Percentiles rank a stretch among this genome's conserved stretches.
Evolutionary conservation across 345 rosid species (phyloP).

Genomic region (Syzygium jambos): DNA sequence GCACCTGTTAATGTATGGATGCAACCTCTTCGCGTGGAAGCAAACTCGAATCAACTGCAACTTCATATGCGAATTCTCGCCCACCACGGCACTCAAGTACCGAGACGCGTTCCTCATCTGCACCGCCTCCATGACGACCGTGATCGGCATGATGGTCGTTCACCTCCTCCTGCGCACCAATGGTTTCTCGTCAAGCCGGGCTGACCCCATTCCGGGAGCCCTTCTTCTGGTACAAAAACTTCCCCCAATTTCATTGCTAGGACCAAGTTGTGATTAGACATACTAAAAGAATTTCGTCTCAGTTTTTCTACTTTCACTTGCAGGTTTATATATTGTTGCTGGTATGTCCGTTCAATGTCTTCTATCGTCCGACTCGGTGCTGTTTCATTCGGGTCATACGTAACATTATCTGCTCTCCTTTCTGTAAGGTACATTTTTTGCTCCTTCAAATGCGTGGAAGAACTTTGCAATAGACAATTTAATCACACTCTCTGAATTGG

Average conservation of each 20-base stretch:
- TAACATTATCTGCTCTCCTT: conserved; percentile 84
- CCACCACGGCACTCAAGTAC: conserved; percentile 68
- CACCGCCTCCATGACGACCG: conserved; percentile 86
- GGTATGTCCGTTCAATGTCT: conserved; percentile 66
- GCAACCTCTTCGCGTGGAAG: conserved; percentile 88
- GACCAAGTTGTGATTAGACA: background rate
- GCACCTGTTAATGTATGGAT: conserved; percentile 93
- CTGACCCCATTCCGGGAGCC: conserved; percentile 81
- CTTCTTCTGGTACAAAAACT: conserved; percentile 47
- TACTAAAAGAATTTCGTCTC: background rate
- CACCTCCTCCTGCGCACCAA: conserved; percentile 71
- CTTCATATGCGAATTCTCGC: conserved; percentile 78
- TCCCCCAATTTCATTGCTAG: background rate
- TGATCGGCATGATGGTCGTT: conserved; percentile 75
- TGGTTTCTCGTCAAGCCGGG: conserved; percentile 39
- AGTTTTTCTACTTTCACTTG: background rate
- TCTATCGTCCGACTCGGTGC: conserved; percentile 76
- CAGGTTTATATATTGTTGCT: conserved; percentile 59
- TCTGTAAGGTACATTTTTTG: conserved; percentile 47
- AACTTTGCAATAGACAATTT: background rate
- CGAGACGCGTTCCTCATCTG: conserved; percentile 83
- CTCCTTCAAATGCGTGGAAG: background rate
- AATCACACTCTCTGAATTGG: background rate
- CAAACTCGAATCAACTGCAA: conserved; percentile 67
- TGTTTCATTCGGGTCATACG: conserved; percentile 73